Evolutionary conservation across 345 rosid species (phyloP).

Genomic region (Camelina hispida): DNA sequence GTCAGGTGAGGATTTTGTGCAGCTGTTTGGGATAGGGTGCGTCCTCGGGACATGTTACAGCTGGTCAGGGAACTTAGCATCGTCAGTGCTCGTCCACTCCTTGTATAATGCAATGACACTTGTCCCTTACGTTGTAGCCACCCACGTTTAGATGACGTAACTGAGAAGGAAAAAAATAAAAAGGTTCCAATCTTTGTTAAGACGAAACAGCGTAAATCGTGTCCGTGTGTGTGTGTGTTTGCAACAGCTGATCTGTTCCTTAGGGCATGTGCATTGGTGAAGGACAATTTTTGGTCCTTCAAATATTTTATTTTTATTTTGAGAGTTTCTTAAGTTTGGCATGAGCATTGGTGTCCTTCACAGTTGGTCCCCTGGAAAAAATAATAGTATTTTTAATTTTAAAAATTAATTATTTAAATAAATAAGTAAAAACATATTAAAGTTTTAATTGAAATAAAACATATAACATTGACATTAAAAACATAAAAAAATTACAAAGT

Average conservation of each 20-base stretch:
- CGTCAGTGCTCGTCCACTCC: constrained; percentile 70
- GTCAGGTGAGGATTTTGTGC: constrained; percentile 64
- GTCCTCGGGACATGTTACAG: constrained; percentile 71
- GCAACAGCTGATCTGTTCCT: constrained; percentile 15
- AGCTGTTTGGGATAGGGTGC: constrained; percentile 72
- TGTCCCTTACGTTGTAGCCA: constrained; percentile 22
- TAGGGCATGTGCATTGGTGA: too few species aligned
- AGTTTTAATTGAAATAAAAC: too few species aligned
- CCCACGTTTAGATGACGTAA: constrained; percentile 13
- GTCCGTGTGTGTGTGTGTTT: constrained; percentile 2
- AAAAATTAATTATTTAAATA: too few species aligned
- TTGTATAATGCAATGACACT: constrained; percentile 78
- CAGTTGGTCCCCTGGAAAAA: too few species aligned
- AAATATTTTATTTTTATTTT: too few species aligned
- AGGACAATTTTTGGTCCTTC: too few species aligned
- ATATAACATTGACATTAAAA: too few species aligned
- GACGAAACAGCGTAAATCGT: constrained; percentile 31
- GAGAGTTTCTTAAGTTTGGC: too few species aligned
- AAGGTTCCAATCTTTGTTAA: constrained; percentile 2
- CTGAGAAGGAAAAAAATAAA: background rate
- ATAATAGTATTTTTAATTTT: too few species aligned
- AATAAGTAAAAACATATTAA: too few species aligned
- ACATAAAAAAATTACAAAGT: too few species aligned
- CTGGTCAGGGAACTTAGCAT: constrained; percentile 73
- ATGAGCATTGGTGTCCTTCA: too few species aligned